Base-by-base conservation (phyloP, 148 eudicot genomes). In the Fagopyrum homotropicum region DNA sequence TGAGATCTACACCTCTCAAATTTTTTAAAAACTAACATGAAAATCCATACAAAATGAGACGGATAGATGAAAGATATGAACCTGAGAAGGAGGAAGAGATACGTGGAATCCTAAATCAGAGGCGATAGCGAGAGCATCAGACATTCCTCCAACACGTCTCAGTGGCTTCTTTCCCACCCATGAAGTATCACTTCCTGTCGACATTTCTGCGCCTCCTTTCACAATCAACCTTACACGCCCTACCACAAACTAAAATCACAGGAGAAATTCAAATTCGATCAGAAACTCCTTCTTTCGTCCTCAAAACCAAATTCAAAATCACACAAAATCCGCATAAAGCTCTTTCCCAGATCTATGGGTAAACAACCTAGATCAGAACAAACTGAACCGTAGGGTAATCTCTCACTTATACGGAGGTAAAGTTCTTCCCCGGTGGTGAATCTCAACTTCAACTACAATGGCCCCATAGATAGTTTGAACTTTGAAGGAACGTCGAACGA, bases 161-260 rank as follows among this genome's bases (percentile, higher is more conserved):
- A 86, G 59, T 7, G 92, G 86, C 72, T 85, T 88, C 84, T 79
- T 86, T 40, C 92, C 89, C n/a, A 88, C 92, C 92, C 92, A 88
- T 71, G 85, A 83, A 1, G 83, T 71, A 46, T 84, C 91, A 56
- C 85, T 82, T 66, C 82, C 89, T 15, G 78, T 86, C 76, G 88
- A 86, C 91, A 88, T 88, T 78, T 77, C 57, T 46, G 6, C 47
- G 66, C 76, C 61, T 40, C 22, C 51, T 29, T 66, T 43, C 19
- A 40, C 47, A 35, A 66, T 66, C 17, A 40, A 40, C 71, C 47
- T 66, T 30, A 14, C 40, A 12, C 40, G 12, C 40, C 45, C 40
- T 35, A 40, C 45, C 71, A 35, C 45, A 35, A 15, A 17, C 40
- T 35, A 66, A 45, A 35, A 45, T 40, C 71, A 15, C 71, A 15